Evolutionary conservation across 371 early-diverging fungal genomes (phyloP).

Genomic region (Amoeboaphelidium occidentale): DNA sequence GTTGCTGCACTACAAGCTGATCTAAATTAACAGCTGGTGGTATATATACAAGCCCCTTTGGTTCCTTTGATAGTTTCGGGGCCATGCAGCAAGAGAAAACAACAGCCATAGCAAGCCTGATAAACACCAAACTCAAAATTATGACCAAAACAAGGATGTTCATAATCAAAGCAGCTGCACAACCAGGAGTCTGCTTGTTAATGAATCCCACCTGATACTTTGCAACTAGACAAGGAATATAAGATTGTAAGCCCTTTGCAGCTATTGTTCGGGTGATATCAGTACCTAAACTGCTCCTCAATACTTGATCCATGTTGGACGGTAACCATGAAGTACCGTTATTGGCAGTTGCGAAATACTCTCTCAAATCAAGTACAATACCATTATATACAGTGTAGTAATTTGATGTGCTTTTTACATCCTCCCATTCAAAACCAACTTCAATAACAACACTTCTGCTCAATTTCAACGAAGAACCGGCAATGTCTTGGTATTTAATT

Average conservation of each 20-base stretch:
- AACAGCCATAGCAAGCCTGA: slow-evolving; percentile 16
- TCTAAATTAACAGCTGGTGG: neutral
- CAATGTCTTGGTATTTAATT: no score
- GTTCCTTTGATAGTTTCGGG: neutral
- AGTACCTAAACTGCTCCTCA: neutral
- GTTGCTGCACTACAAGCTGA: no score
- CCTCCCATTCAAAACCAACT: neutral
- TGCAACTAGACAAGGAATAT: slow-evolving; percentile 12
- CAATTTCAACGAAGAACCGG: no score
- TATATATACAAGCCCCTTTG: neutral
- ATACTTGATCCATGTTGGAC: slow-evolving; percentile 6
- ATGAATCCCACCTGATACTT: slow-evolving; percentile 15
- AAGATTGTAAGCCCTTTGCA: neutral
- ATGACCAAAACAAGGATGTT: slow-evolving; percentile 12
- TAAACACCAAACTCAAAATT: slow-evolving; percentile 17
- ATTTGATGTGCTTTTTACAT: neutral
- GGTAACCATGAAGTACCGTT: slow-evolving; percentile 11
- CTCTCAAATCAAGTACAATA: slow-evolving; percentile 6
- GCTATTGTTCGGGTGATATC: neutral
- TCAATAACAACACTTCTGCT: neutral
- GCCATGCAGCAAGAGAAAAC: slow-evolving; percentile 13
- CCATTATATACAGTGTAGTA: slow-evolving; percentile 8
- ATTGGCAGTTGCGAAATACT: slow-evolving; percentile 5
- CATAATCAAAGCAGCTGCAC: slow-evolving; percentile 15
- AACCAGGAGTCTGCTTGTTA: slow-evolving; percentile 12